Evolutionary conservation across 257 asterid genomes (phyloP).

Genomic region (Solanum pimpinellifolium): DNA sequence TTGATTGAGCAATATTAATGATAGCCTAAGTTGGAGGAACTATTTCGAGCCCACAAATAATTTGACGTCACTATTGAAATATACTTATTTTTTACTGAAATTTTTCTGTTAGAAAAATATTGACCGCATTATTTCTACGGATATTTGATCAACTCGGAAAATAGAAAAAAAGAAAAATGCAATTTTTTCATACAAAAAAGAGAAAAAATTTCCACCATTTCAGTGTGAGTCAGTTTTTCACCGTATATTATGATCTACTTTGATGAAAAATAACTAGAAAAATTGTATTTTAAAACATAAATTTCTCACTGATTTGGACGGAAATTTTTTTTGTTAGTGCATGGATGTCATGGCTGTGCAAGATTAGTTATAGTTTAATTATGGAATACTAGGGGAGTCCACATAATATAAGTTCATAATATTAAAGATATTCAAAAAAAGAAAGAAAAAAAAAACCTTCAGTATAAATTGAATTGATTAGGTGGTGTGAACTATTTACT

Average conservation of each 20-base stretch:
- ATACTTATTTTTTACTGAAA: no score
- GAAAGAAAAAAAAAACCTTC: background rate
- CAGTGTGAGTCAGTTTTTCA: no score
- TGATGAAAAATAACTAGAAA: no score
- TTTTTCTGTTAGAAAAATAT: background rate
- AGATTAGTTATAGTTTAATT: background rate
- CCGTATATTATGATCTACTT: no score
- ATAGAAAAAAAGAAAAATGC: no score
- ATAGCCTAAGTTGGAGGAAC: background rate
- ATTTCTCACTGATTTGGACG: no score
- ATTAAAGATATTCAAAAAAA: background rate
- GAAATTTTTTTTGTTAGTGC: background rate
- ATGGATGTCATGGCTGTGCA: background rate
- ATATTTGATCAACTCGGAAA: no score
- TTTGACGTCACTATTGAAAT: background rate
- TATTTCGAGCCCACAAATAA: background rate
- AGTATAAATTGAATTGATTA: background rate
- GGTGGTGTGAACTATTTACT: background rate
- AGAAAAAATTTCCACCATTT: fast-evolving
- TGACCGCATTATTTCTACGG: background rate
- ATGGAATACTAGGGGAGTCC: background rate
- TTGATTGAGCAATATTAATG: background rate
- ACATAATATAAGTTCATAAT: background rate
- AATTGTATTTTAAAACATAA: background rate
- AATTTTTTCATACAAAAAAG: no score